phyloP scores from a whole-genome alignment of 176 grass and related monocot species.

The Chloris gayana region DNA sequence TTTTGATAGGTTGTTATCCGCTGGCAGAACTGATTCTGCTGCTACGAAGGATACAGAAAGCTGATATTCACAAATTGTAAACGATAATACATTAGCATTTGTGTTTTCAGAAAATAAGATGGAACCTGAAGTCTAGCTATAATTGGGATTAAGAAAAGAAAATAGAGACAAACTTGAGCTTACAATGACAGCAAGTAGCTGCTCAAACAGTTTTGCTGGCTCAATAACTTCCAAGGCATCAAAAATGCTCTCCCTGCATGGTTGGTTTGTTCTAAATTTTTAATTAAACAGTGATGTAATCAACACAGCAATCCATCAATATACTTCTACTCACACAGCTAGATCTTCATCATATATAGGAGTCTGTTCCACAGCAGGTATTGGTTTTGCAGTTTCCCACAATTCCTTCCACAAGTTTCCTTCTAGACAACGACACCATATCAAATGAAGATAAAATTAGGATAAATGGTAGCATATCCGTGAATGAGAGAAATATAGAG shows the following conservation, averaged over 20 bases:
- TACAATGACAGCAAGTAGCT: conserved; percentile 75
- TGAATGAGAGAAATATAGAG: background rate
- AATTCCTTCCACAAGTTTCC: conserved; percentile 98
- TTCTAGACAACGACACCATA: conserved; percentile 44
- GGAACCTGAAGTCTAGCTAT: conserved; percentile 21
- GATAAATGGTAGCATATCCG: background rate
- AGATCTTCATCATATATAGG: conserved; percentile 99
- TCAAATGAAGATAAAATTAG: conserved; percentile 32
- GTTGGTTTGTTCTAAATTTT: conserved; percentile 9
- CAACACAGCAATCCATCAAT: conserved; percentile 16
- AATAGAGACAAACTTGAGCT: conserved; percentile 28
- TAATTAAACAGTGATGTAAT: conserved; percentile 15
- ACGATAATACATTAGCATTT: conserved; percentile 7
- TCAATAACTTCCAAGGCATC: conserved; percentile 72
- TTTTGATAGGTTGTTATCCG: conserved; percentile 65
- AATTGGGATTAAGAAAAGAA: background rate
- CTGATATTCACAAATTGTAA: conserved; percentile 59
- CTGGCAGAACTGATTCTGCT: conserved; percentile 63
- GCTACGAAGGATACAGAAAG: conserved; percentile 74
- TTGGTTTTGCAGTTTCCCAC: conserved; percentile 85
- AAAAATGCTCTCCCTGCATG: conserved; percentile 87
- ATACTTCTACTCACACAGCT: conserved; percentile 76
- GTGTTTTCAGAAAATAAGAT: conserved; percentile 7
- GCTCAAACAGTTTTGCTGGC: conserved; percentile 81
- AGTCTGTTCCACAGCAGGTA: conserved; percentile 85